Evolutionary conservation across 2,329 filamentous ascomycete species (phyloP), one percentile per base, ranked within the genome.

Genomic region (Xylariaceae sp.): DNA sequence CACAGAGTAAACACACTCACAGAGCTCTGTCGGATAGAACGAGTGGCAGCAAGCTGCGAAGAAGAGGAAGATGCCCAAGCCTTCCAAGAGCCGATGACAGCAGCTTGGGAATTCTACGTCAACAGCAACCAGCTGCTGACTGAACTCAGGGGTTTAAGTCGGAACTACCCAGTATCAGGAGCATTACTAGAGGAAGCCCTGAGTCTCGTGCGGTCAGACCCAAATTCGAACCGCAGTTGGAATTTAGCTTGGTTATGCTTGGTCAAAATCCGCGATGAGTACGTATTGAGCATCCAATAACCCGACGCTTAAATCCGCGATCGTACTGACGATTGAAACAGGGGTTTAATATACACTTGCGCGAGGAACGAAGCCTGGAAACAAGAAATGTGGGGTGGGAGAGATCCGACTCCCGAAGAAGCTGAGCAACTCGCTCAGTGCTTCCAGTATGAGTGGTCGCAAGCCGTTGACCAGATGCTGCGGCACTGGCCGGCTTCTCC

Each of bases 201-300:
- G 61, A 69, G 73, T 50, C 74, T 84, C 18, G 87, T 90, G 2
- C 75, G 79, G 49, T 73, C 71, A 28, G 87, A 90, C 56, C 84
- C 85, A 0, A 72, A 77, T 16, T 87, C 83, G 57, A 84, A 83
- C 60, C 78, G 83, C 19, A 89, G 86, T 65, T 90, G 88, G 87
- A 91, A 90, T 64, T 75, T 87, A 60, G 87, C 85, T 40, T 90
- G 87, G 87, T 71, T 90, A 42, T 83, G 87, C 31, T 71, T 90
- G 10, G 72, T 72, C 40, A 89, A 88, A 67, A 83, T 89, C 46
- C 74, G 77, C 18, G 79, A 82, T 50, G 83, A 86, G 84, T 86
- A 72, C 68, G 81, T 75, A 16, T 14, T 51, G 45, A 18, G 31
- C 36, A 47, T 57, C 7, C 54, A 40, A 17, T 42, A 9, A n/a